Percentiles rank a stretch among this genome's conserved stretches.
These are phyloP conservation scores for Penicillium roqueforti DNA, from an alignment of 495 filamentous ascomycete species.

Conservation along the genomic window DNA sequence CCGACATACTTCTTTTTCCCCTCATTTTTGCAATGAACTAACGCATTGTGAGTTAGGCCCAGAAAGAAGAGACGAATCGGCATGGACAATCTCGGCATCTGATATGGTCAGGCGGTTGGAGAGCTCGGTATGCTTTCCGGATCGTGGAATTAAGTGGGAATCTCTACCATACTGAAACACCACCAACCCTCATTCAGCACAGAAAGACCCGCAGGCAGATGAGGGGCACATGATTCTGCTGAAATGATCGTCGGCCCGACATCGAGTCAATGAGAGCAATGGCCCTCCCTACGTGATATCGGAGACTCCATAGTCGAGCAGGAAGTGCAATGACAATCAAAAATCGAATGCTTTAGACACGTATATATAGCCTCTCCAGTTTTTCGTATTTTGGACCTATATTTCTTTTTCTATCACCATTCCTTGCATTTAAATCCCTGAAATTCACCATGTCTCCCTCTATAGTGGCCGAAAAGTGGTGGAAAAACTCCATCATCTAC, in stretches of 20 bases:
- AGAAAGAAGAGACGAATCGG: conserved; percentile 1
- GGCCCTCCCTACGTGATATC: neutral
- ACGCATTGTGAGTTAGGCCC: neutral
- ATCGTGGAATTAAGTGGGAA: neutral
- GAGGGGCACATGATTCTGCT: neutral
- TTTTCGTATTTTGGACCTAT: neutral
- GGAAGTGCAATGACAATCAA: neutral
- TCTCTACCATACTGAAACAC: neutral
- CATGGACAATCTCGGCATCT: neutral
- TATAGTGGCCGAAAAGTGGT: conserved; percentile 26
- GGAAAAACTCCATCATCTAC: conserved; percentile 40
- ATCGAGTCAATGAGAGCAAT: neutral
- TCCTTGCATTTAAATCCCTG: neutral
- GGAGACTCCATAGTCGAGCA: conserved; percentile 1
- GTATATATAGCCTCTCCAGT: neutral
- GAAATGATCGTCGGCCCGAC: conserved; percentile 4
- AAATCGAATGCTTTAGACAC: neutral
- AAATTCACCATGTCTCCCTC: conserved; percentile 4
- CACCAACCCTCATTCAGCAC: neutral
- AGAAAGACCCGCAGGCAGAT: neutral
- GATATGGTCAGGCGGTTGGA: neutral
- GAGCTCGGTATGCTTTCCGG: neutral
- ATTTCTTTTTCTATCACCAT: neutral
- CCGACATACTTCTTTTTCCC: neutral
- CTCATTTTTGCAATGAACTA: neutral